Base-by-base conservation (phyloP, 2,329 filamentous ascomycete species). In the Atkinsonella texensis region DNA sequence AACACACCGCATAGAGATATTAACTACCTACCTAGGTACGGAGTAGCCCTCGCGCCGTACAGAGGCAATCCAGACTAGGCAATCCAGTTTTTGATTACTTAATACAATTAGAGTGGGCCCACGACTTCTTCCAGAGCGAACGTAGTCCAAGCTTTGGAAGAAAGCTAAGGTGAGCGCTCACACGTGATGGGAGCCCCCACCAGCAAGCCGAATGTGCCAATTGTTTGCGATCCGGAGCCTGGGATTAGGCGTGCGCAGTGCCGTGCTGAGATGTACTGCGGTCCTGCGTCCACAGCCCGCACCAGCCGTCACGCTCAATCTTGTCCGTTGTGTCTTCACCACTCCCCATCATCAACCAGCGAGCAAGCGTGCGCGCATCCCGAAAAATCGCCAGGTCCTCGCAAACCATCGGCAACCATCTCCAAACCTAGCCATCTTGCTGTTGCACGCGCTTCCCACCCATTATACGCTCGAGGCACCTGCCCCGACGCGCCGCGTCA, bases 351-450 rank as follows among this genome's bases (percentile, higher is more conserved):
- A 71, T 72, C 68, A 70, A 68, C 62, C 62, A 69, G 70, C 69
- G 68, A 74, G 70, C 54, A 52, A 58, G 57, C 53, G 54, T 66
- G 73, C 76, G 75, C 76, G 76, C 76, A 80, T 79, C 75, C 62
- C 69, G 74, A 77, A 77, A 77, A 74, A 77, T 77, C 76, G 72
- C 74, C 74, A 74, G 71, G 75, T 73, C 74, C 72, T 74, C 71
- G 71, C 72, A 73, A 74, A 74, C 68, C 75, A 80, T 80, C 76
- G 69, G 74, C 69, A 70, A 66, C 71, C 75, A 79, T 79, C 75
- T 69, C 66, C 67, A 74, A 70, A 72, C 67, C 66, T 69, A 69
- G 69, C 71, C 68, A 72, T 70, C 69, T 70, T 70, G 69, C 68
- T 69, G 71, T 73, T 70, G 69, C 71, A 76, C 75, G 74, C 76